These are phyloP conservation scores for Globisporangium radiosum DNA, from an alignment of 352 stramenopile genomes.

Conservation along the genomic window DNA sequence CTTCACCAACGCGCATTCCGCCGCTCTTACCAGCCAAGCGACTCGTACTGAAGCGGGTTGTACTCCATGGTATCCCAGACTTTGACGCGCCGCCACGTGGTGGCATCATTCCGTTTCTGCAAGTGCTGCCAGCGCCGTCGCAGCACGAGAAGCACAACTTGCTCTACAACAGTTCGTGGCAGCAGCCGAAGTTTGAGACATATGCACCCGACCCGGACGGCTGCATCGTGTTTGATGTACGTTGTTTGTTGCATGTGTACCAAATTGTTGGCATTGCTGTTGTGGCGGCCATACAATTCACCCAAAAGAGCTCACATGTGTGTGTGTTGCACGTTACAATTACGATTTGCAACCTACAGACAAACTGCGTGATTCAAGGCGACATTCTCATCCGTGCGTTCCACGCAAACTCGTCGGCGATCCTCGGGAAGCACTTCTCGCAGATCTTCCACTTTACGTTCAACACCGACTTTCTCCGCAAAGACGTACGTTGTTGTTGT, in stretches of 20 bases:
- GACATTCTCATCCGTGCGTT: constrained; percentile 70
- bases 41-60: constrained; percentile 46
- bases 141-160: constrained; percentile 48
- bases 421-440: constrained; percentile 72
- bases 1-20: constrained; percentile 51
- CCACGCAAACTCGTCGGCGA: constrained; percentile 62
- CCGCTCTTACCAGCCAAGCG: constrained; percentile 44
- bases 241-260: not conserved
- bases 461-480: constrained; percentile 77
- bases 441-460: constrained; percentile 87
- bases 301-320: not conserved
- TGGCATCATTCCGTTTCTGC: constrained; percentile 56
- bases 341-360: constrained; percentile 17
- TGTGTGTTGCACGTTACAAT: not conserved
- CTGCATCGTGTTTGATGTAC: constrained; percentile 52
- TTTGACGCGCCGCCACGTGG: constrained; percentile 57
- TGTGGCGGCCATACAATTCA: too few relatives aligned
- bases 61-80: constrained; percentile 70
- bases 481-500: constrained; percentile 31
- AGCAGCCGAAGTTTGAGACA: constrained; percentile 53
- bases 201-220: constrained; percentile 44
- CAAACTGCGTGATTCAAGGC: constrained; percentile 65
- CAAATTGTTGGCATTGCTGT: too few relatives aligned
- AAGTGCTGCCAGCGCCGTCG: constrained; percentile 55
- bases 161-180: constrained; percentile 70